Base-by-base conservation (phyloP, 78 protist genomes). In the Dictyostelium intermedium region DNA sequence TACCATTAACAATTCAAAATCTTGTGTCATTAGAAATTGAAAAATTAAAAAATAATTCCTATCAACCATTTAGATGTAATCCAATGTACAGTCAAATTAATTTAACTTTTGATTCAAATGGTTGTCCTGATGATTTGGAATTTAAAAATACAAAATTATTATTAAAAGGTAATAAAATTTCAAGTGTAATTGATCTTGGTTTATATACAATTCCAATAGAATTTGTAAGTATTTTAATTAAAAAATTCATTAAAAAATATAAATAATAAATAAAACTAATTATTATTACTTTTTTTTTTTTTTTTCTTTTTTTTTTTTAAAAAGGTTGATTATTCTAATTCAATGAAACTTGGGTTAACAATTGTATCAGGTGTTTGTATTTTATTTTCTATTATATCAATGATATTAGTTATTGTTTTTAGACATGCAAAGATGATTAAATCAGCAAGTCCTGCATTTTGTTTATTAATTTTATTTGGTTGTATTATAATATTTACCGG, bases 361-460 rank as follows among this genome's bases (percentile, higher is more conserved):
- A 77, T 77, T 41, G 27, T 25, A 5, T 35, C 82, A 9, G 82
- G 60, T n/a, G 20, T 77, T 77, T 77, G 60, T n/a, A 77, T 77
- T 7, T 35, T 77, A 11, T 77, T 35, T 20, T 41, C 35, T 41
- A n/a, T 77, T 41, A 11, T 43, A n/a, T 23, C 63, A 41, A 77
- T 77, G 61, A 5, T 25, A 10, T 35, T 77, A 11, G 82, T 77
- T 7, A 23, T 74, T 0, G 3, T 50, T 1, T 85, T 73, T 30
- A 70, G 83, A 41, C 10, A 45, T 30, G 76, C 91, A 8, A 85
- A 85, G 27, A 50, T 85, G 0, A 41, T 85, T 32, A 70, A 35
- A 45, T 85, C 91, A 5, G 91, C 91, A n/a, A 85, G 91, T 74
- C 91, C 91, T 20, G 10, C 35, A 8, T 85, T 85, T 39, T 85